A percentile compares a stretch with the other conserved stretches of the same genome.
phyloP scores from a whole-genome alignment of 768 basidiomycete genomes.

The Sporobolomyces phaffii region DNA sequence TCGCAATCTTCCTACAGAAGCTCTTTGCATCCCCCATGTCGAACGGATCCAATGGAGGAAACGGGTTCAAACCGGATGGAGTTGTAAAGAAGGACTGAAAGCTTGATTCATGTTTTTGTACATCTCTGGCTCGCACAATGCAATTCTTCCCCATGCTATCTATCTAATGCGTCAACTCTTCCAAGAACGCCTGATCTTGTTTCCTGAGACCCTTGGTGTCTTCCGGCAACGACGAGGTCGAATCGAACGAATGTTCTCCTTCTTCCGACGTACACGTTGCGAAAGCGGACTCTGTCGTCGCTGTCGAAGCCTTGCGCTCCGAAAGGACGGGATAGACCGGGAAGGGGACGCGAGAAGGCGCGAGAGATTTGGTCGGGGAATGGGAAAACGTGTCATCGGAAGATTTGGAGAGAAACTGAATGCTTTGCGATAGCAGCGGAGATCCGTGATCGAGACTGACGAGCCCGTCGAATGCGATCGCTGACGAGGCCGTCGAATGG shows the following conservation, averaged over 20 bases:
- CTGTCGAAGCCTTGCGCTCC: background rate
- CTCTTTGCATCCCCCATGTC: background rate
- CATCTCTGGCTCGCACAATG: no score
- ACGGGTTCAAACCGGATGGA: background rate
- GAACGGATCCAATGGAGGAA: background rate
- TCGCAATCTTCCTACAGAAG: background rate
- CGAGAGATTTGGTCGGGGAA: background rate
- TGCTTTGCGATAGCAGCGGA: background rate
- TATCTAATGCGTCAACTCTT: background rate
- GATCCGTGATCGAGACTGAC: background rate
- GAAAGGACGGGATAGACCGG: no score
- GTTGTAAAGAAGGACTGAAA: constrained; percentile 1
- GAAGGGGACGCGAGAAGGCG: background rate
- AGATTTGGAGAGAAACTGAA: background rate
- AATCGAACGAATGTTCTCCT: constrained; percentile 1
- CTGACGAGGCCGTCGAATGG: background rate
- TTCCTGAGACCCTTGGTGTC: background rate
- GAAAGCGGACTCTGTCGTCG: background rate
- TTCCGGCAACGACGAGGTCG: background rate
- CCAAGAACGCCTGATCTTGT: background rate
- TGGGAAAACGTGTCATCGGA: background rate
- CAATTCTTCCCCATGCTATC: no score
- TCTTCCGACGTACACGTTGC: background rate
- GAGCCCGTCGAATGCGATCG: background rate
- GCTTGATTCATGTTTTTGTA: background rate